Percentiles rank a stretch among this genome's conserved stretches.
Evolutionary conservation across 2,329 filamentous ascomycete species (phyloP).

Genomic region (Cladosporium sp.): DNA sequence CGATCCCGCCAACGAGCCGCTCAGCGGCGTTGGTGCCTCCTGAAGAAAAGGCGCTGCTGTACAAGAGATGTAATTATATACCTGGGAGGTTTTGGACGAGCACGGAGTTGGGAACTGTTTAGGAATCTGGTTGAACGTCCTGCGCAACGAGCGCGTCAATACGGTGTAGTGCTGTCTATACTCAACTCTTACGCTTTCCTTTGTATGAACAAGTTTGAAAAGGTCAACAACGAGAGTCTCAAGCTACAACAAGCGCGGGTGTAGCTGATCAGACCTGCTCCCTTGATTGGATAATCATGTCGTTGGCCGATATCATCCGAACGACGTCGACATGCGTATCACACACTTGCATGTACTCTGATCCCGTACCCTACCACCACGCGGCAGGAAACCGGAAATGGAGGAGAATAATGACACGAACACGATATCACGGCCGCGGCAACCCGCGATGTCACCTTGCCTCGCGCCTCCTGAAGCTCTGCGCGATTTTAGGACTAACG

Average conservation of each 20-base stretch:
- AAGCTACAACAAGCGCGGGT: no score
- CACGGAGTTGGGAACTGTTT: neutral
- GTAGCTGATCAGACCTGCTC: no score
- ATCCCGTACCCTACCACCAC: no score
- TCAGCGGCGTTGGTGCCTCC: constrained; percentile 25
- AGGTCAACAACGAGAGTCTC: no score
- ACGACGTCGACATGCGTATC: no score
- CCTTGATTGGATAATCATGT: no score
- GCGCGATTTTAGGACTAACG: constrained; percentile 6
- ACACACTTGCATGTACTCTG: no score
- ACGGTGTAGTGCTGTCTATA: constrained; percentile 5
- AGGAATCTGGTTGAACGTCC: neutral
- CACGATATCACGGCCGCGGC: no score
- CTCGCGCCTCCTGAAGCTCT: constrained; percentile 1
- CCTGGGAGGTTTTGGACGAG: neutral
- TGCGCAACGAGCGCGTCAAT: neutral
- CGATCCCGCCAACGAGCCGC: constrained; percentile 24
- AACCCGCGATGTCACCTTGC: no score
- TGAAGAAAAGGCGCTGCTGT: constrained; percentile 2
- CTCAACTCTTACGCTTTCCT: constrained; percentile 7
- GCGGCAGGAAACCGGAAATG: no score
- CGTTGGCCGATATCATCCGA: no score
- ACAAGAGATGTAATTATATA: constrained; percentile 4
- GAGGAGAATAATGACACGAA: no score
- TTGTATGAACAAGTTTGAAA: neutral